Percentiles rank a stretch among this genome's conserved stretches.
Evolutionary conservation across 1,284 basidiomycete genomes (phyloP).

Genomic region (Cystobasidiaceae sp.): DNA sequence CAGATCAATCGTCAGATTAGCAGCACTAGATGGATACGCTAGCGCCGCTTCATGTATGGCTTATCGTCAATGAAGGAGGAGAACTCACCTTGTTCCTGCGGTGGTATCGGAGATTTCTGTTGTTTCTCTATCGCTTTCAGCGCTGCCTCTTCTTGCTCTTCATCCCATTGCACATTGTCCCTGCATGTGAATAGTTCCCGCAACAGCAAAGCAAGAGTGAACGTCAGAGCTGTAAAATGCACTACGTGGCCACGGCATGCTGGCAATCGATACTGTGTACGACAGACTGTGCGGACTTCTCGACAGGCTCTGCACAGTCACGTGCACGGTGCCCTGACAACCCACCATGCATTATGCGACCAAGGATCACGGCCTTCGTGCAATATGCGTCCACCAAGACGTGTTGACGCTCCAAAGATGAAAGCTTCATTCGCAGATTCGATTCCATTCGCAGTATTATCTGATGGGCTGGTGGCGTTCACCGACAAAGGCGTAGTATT

Average conservation of each 20-base stretch:
- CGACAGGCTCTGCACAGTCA: neutral
- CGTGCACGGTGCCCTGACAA: no score
- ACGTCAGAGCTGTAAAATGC: neutral
- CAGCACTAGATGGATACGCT: neutral
- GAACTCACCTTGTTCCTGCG: constrained; percentile 31
- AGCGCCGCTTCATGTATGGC: neutral
- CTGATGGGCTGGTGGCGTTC: constrained; percentile 1
- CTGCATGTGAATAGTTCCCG: constrained; percentile 15
- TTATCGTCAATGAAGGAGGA: neutral
- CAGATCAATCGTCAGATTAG: neutral
- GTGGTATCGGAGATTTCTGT: constrained; percentile 33
- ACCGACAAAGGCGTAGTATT: neutral
- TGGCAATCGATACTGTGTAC: neutral
- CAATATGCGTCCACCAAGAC: constrained; percentile 38
- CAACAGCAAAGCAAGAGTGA: neutral
- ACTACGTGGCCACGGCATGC: neutral
- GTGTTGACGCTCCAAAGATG: constrained; percentile 34
- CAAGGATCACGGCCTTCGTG: constrained; percentile 38
- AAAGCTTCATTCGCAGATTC: constrained; percentile 1
- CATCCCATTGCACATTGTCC: constrained; percentile 42
- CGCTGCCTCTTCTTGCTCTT: constrained; percentile 37
- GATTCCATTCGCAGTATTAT: neutral
- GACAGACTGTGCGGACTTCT: neutral
- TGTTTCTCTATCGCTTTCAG: constrained; percentile 36
- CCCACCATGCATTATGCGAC: constrained; percentile 43